Conservation (phyloP, 2,329 filamentous ascomycete species). For the Diaporthe sp. region DNA sequence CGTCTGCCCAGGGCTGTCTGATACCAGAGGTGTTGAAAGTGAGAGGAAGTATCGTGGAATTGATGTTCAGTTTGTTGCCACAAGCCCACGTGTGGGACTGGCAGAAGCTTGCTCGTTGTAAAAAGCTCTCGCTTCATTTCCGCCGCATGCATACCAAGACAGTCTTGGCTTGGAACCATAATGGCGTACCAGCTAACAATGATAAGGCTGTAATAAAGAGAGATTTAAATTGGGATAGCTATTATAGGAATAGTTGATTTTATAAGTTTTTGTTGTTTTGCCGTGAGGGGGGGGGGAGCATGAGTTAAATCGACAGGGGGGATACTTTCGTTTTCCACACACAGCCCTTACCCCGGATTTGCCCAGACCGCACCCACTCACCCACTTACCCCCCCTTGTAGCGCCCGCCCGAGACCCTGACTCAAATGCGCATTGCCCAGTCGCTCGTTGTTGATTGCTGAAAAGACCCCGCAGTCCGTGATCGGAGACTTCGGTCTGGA, state of each 20-base stretch:
- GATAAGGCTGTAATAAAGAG: background rate
- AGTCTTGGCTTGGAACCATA: background rate
- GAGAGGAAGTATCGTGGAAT: background rate
- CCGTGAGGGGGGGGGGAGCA: too few species aligned
- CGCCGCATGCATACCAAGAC: background rate
- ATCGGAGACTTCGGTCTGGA: background rate
- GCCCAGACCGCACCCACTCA: background rate
- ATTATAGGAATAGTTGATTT: too few species aligned
- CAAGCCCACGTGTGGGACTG: background rate
- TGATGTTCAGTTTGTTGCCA: background rate
- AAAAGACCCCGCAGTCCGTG: slow-evolving; percentile 17
- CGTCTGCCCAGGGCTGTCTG: background rate
- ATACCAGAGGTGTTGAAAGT: background rate
- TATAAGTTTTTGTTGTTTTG: too few species aligned
- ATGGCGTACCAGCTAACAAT: background rate
- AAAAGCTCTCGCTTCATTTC: slow-evolving; percentile 9
- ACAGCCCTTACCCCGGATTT: slow-evolving; percentile 18
- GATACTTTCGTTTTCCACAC: too few species aligned
- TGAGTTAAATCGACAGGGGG: too few species aligned
- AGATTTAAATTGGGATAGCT: too few species aligned
- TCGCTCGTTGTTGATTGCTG: background rate
- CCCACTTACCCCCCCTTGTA: background rate
- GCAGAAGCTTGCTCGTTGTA: background rate
- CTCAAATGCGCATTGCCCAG: slow-evolving; percentile 20
- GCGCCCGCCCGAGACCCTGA: background rate